Conservation (phyloP, 495 filamentous ascomycete species). For the Penicillium roqueforti region DNA sequence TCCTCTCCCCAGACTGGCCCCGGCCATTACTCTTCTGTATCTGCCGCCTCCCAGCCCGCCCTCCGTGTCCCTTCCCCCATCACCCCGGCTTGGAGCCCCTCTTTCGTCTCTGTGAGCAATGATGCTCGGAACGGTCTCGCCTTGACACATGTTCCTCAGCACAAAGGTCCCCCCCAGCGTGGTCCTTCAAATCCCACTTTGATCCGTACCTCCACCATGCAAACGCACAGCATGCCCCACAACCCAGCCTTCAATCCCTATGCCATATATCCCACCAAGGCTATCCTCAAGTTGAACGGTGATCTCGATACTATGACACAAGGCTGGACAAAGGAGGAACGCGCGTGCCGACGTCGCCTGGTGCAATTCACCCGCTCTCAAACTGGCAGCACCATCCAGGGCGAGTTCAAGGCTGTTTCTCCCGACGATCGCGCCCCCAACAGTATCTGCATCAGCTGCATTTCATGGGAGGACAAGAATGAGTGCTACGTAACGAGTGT, state of each 20-base stretch:
- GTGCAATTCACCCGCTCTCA: slow-evolving; percentile 84
- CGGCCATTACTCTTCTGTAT: slow-evolving; percentile 30
- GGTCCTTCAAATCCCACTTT: slow-evolving; percentile 59
- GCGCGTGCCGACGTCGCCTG: slow-evolving; percentile 67
- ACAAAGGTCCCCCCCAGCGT: slow-evolving; percentile 40
- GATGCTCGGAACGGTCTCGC: slow-evolving; percentile 31
- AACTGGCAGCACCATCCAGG: slow-evolving; percentile 65
- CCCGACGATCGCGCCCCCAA: slow-evolving; percentile 63
- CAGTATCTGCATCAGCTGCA: slow-evolving; percentile 85
- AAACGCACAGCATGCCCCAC: slow-evolving; percentile 44
- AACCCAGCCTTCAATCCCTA: slow-evolving; percentile 70
- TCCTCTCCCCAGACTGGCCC: slow-evolving; percentile 29
- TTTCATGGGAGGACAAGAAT: slow-evolving; percentile 84
- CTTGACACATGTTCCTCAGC: slow-evolving; percentile 31
- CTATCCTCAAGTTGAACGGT: slow-evolving; percentile 76
- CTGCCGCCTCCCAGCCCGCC: slow-evolving; percentile 31
- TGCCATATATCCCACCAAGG: slow-evolving; percentile 79
- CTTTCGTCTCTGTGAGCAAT: slow-evolving; percentile 29
- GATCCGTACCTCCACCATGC: slow-evolving; percentile 79
- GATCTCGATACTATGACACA: slow-evolving; percentile 76
- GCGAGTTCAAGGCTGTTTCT: slow-evolving; percentile 66
- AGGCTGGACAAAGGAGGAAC: slow-evolving; percentile 77
- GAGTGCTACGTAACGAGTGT: slow-evolving; percentile 94
- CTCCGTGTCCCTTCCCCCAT: slow-evolving; percentile 42
- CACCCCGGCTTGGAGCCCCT: slow-evolving; percentile 44